These are phyloP conservation scores for Odontarrhena argentea DNA, from an alignment of 345 rosid genomes.

Conservation along the genomic window DNA sequence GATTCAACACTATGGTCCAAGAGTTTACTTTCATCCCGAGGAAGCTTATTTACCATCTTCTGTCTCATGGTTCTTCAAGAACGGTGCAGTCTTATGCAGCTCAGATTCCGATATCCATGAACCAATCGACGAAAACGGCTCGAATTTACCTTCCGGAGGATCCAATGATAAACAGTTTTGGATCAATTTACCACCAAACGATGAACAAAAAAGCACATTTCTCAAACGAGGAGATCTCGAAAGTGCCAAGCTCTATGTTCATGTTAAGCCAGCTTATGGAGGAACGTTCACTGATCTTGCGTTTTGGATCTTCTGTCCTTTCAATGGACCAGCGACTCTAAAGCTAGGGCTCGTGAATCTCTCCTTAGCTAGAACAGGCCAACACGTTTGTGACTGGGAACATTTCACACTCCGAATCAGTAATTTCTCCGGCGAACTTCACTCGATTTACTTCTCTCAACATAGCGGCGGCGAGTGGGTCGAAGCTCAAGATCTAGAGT, in stretches of 20 bases:
- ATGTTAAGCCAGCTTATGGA: slow-evolving; percentile 81
- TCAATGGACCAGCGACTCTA: slow-evolving; percentile 85
- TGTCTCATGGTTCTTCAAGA: slow-evolving; percentile 46
- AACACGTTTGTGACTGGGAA: slow-evolving; percentile 95
- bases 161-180: slow-evolving; percentile 65
- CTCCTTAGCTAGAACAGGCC: slow-evolving; percentile 62
- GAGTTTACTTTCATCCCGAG: slow-evolving; percentile 58
- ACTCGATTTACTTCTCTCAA: slow-evolving; percentile 82
- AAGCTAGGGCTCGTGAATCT: slow-evolving; percentile 55
- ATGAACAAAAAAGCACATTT: slow-evolving; percentile 22
- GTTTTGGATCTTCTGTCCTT: slow-evolving; percentile 89
- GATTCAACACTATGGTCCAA: slow-evolving; percentile 72
- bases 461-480: slow-evolving; percentile 92
- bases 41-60: slow-evolving; percentile 59
- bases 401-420: slow-evolving; percentile 82
- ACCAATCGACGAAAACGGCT: slow-evolving; percentile 56
- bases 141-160: slow-evolving; percentile 80
- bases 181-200: slow-evolving; percentile 64
- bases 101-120: slow-evolving; percentile 47
- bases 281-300: slow-evolving; percentile 78
- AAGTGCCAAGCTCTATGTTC: slow-evolving; percentile 72
- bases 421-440: slow-evolving; percentile 79
- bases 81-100: slow-evolving; percentile 64
- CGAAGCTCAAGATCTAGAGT: slow-evolving; percentile 68
- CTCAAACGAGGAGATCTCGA: slow-evolving; percentile 61